Evolutionary conservation across 2,329 filamentous ascomycete genomes (phyloP), one percentile per base, ranked within the genome.

Genomic region (Alternaria triticina): DNA sequence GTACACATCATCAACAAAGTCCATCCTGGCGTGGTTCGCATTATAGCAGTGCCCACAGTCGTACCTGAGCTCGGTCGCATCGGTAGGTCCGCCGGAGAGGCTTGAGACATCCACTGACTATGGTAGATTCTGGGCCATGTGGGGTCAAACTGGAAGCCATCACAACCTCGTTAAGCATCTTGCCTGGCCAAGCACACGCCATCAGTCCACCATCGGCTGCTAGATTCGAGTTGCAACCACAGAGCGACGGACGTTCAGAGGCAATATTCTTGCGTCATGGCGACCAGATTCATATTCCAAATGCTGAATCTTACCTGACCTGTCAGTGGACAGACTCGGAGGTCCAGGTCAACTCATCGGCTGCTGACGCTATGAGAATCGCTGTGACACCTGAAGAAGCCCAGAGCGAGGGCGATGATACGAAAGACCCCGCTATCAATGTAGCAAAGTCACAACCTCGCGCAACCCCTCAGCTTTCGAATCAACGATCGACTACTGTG

Each of bases 311-410:
- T 25, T 54, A 17, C 46, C 23, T 79, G 6, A 66, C 28, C 8
- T 71, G 73, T 43, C 51, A 30, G 4, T 74, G 69, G 67, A 59
- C 62, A 20, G 47, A 65, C 6, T 58, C 72, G 0, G 69, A 77
- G 55, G 64, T 77, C 13, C 75, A 78, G 57, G 77, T 79, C 33
- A 72, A 73, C 33, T 77, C 76, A 1, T 77, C 77, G 6, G 70
- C 70, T n/a, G 68, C 52, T 3, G 40, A 65, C 10, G 15, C 40
- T 12, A 44, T 47, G 40, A 59, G 40, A n/a, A 52, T 67, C 28
- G 57, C 50, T 11, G 64, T 54, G 17, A 57, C 59, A 8, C 57
- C 60, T 9, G 69, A 69, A 40, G 69, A 70, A 40, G 36, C 36
- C 17, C 67, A 71, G 3, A 74, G 70, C 10, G 74, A 77, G 51